Percentiles rank a stretch among this genome's conserved stretches.
Conservation (phyloP, 352 stramenopile species). For the Globisporangium orthogonon region DNA sequence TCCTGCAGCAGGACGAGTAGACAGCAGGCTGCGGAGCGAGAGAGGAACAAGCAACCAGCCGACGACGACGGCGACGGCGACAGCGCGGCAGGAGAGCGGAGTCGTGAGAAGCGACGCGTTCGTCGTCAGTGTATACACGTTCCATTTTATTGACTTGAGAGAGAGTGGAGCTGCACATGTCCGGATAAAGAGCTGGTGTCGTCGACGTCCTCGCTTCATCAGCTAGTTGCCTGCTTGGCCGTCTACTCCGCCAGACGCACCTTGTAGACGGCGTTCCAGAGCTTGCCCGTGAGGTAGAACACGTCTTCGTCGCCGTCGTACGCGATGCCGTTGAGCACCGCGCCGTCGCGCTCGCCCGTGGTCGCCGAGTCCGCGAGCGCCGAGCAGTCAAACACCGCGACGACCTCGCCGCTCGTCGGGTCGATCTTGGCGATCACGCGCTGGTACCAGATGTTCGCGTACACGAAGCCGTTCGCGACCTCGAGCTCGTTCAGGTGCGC, state of each 20-base stretch:
- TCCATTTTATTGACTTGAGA: too few species aligned
- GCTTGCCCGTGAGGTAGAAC: slow-evolving; percentile 93
- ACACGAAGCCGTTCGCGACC: slow-evolving; percentile 87
- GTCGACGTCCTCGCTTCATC: background rate
- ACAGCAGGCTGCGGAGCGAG: background rate
- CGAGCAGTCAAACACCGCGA: slow-evolving; percentile 87
- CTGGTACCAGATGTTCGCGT: slow-evolving; percentile 94
- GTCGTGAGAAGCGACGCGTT: too few species aligned
- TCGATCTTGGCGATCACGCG: slow-evolving; percentile 92
- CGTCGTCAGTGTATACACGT: too few species aligned
- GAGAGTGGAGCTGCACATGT: too few species aligned
- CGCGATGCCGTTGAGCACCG: slow-evolving; percentile 93
- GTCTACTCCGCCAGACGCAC: slow-evolving; percentile 54
- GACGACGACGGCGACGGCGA: background rate
- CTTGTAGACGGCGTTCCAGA: slow-evolving; percentile 90
- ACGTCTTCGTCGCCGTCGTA: slow-evolving; percentile 85
- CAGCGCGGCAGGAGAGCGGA: too few species aligned
- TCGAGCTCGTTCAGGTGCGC: slow-evolving; percentile 93
- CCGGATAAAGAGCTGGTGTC: too few species aligned
- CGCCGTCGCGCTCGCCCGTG: slow-evolving; percentile 38
- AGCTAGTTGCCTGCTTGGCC: background rate
- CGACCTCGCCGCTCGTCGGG: slow-evolving; percentile 68
- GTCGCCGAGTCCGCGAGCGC: slow-evolving; percentile 51
- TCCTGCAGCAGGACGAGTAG: slow-evolving; percentile 82
- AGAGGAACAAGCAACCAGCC: background rate